Conservation (phyloP, 2,329 filamentous ascomycete species). For the Alternaria atra region DNA sequence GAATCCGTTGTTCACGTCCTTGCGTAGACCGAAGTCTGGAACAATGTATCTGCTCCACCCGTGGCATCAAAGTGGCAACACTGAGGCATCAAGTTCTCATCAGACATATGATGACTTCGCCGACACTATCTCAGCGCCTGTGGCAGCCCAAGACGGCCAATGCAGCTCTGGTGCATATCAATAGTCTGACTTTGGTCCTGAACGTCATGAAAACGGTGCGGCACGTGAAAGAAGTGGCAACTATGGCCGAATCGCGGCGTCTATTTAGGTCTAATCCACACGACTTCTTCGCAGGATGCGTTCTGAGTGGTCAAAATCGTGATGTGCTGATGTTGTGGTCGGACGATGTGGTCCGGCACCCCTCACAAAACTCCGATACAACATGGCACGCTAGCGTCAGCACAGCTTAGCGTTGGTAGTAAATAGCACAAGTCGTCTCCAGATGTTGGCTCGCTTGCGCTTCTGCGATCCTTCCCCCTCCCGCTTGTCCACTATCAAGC, state of each 20-base stretch:
- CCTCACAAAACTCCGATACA: conserved; percentile 37
- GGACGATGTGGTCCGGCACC: conserved; percentile 36
- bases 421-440: conserved; percentile 24
- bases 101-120: background rate
- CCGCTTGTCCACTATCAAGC: conserved; percentile 7
- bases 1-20: background rate
- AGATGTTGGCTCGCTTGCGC: conserved; percentile 19
- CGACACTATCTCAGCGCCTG: background rate
- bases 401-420: conserved; percentile 16
- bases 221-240: background rate
- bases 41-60: background rate
- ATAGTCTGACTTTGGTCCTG: conserved; percentile 15
- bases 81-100: background rate
- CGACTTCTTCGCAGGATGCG: background rate
- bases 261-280: conserved; percentile 3
- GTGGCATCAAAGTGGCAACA: background rate
- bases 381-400: conserved; percentile 20
- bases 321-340: conserved; percentile 26
- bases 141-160: conserved; percentile 8
- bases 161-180: conserved; percentile 16
- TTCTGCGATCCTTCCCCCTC: conserved; percentile 17
- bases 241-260: conserved; percentile 4
- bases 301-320: conserved; percentile 19
- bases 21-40: background rate
- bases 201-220: conserved; percentile 15